These are phyloP conservation scores for Fusarium nisikadoi DNA, from an alignment of 2,329 filamentous ascomycete species.

Conservation along the genomic window DNA sequence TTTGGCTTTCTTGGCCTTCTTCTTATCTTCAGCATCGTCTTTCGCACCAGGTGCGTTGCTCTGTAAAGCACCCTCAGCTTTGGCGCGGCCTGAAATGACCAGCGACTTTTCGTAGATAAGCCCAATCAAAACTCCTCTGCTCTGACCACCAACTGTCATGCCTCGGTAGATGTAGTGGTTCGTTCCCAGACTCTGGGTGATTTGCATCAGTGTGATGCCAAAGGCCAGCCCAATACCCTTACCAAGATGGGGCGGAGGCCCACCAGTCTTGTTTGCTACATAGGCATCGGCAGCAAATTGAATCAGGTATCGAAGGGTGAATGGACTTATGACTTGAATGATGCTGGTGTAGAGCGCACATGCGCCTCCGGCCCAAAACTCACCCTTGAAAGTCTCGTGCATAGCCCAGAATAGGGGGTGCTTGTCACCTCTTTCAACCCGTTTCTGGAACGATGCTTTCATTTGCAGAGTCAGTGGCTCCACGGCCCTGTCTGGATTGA, in stretches of 20 bases:
- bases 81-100: constrained; percentile 87
- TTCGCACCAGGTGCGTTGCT: constrained; percentile 55
- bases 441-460: constrained; percentile 73
- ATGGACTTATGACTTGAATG: constrained; percentile 85
- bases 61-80: constrained; percentile 74
- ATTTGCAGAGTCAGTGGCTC: constrained; percentile 75
- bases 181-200: constrained; percentile 80
- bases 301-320: constrained; percentile 86
- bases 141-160: constrained; percentile 90
- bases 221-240: constrained; percentile 84
- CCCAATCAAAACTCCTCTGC: constrained; percentile 82
- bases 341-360: constrained; percentile 80
- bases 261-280: constrained; percentile 62
- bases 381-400: constrained; percentile 84
- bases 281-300: constrained; percentile 85
- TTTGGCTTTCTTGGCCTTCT: constrained; percentile 51
- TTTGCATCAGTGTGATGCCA: constrained; percentile 87
- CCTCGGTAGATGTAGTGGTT: constrained; percentile 95
- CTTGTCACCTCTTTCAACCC: constrained; percentile 74
- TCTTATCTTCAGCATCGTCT: constrained; percentile 54
- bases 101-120: constrained; percentile 94
- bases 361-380: constrained; percentile 86
- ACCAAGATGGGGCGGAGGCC: constrained; percentile 73
- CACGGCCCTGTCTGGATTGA: constrained; percentile 83
- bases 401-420: constrained; percentile 82